Evolutionary conservation across 2,329 filamentous ascomycete genomes (phyloP).

Genomic region (Alternaria novae-zelandiae): DNA sequence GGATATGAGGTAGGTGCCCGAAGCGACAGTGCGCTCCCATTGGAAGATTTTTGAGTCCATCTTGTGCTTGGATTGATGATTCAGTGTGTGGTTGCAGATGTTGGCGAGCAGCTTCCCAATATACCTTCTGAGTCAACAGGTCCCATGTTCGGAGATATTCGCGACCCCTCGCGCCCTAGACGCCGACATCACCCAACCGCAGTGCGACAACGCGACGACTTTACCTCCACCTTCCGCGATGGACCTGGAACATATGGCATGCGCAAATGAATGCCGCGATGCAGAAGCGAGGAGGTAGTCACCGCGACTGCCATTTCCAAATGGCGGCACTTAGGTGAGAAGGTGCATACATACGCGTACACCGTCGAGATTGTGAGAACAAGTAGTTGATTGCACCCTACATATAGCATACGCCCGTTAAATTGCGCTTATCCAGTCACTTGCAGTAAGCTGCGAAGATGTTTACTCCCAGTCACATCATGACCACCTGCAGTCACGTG

Average conservation of each 20-base stretch:
- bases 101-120: neutral
- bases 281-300: neutral
- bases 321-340: neutral
- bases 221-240: neutral
- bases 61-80: neutral
- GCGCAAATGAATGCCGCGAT: neutral
- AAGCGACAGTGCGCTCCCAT: constrained; percentile 32
- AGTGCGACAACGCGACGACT: neutral
- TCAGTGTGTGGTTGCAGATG: neutral
- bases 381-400: neutral
- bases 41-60: constrained; percentile 29
- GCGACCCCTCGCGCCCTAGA: constrained; percentile 5
- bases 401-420: neutral
- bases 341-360: neutral
- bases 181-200: neutral
- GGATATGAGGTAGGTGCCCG: constrained; percentile 35
- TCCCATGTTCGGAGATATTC: neutral
- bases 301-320: neutral
- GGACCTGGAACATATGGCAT: neutral
- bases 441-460: neutral
- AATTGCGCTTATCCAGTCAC: neutral
- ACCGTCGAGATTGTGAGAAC: neutral
- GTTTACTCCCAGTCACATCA: neutral
- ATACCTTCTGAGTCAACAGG: constrained; percentile 1
- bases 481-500: neutral